Conservation (phyloP, 257 asterid genomes). For the Solanum neorickii region DNA sequence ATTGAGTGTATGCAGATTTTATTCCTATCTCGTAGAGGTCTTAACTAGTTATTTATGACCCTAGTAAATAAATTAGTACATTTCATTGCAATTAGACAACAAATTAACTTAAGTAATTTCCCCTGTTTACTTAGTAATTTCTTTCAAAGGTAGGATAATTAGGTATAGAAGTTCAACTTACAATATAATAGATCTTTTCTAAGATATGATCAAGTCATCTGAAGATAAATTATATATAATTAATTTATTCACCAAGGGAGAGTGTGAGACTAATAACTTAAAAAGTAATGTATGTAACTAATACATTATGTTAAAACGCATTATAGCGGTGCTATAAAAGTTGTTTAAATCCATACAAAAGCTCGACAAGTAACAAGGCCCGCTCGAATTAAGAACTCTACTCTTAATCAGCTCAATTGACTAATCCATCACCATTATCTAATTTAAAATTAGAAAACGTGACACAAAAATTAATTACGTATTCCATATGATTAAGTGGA, state of each 20-base stretch:
- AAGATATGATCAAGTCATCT: neutral
- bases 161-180: neutral
- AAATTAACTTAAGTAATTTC: too few relatives aligned
- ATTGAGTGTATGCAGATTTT: too few relatives aligned
- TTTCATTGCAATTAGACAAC: too few relatives aligned
- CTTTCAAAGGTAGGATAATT: neutral
- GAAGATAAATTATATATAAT: neutral
- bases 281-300: neutral
- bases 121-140: neutral
- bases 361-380: neutral
- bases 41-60: too few relatives aligned
- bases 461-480: neutral
- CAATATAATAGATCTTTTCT: neutral
- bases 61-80: too few relatives aligned
- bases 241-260: neutral
- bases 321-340: neutral
- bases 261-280: neutral
- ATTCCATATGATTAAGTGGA: neutral
- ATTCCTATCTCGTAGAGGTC: too few relatives aligned
- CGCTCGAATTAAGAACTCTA: neutral
- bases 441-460: neutral
- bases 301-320: neutral
- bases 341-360: neutral
- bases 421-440: neutral
- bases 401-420: neutral